Evolutionary conservation across 768 basidiomycete species (phyloP), one percentile per base, ranked within the genome.

Genomic region (Auriscalpium microsporum): DNA sequence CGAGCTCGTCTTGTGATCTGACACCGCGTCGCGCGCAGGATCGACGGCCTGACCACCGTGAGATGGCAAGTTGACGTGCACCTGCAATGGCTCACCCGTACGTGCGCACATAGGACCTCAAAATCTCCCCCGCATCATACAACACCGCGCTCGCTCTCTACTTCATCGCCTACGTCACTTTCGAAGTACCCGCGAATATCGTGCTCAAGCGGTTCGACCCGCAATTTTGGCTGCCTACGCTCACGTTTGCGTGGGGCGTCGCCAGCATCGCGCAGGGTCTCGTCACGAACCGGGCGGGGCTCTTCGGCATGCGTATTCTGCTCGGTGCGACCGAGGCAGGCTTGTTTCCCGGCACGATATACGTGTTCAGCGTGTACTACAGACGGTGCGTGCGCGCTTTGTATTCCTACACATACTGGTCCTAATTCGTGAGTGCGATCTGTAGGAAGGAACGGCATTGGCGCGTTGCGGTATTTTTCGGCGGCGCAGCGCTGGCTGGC

Each of bases 381-480:
- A 68, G 73, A 40, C 67, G 78, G 72, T 73, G 57, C 48, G 61
- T 33, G 10, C 37, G n/a, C 5, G 13, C 28, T 7, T 4, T 28
- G 28, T 28, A 4, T 28, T 28, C 28, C 28, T 28, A 28, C 28
- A 28, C 28, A 28, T 4, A 28, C 28, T 7, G 21, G 28, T 28
- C 7, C 7, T 28, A 28, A 28, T 28, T 28, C 28, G 28, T 28
- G 28, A 28, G 28, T 28, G 28, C 28, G 28, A 28, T 28, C 28
- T 44, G 16, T 54, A 82, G 84, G 44, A 74, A 72, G 37, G 78
- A 84, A 62, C 77, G 81, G 1, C 79, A 80, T 57, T 78, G 77
- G 73, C 74, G 84, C 50, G 79, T 84, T 7, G 79, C 80, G 0
- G 71, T 85, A 42, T 82, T 83, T 66, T 82, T 84, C 56, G 79